Evolutionary conservation across 192 early-diverging fungal species (phyloP).

Genomic region (Backusella parvicylindrica): DNA sequence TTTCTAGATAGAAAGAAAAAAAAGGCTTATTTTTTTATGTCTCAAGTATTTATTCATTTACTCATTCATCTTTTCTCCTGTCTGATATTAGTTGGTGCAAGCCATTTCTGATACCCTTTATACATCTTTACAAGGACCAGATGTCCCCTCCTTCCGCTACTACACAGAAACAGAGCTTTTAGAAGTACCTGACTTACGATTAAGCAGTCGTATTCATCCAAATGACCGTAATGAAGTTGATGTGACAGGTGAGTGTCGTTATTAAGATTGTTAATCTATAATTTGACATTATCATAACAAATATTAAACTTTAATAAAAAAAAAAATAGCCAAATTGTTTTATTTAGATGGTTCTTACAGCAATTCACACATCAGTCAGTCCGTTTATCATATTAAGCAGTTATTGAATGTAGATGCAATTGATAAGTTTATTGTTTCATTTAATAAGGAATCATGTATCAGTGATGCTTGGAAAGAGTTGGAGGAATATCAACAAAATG

Average conservation of each 20-base stretch:
- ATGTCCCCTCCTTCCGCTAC: slow-evolving; percentile 38
- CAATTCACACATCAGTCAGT: slow-evolving; percentile 8
- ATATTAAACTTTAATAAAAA: slow-evolving; percentile 18
- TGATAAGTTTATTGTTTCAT: slow-evolving; percentile 31
- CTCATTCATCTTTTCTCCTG: no score
- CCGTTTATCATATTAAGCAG: slow-evolving; percentile 21
- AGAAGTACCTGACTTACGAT: slow-evolving; percentile 39
- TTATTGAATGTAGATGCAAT: slow-evolving; percentile 27
- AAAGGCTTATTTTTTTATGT: no score
- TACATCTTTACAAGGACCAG: slow-evolving; percentile 30
- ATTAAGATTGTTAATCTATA: background rate
- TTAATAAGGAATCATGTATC: slow-evolving; percentile 11
- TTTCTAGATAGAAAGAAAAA: background rate
- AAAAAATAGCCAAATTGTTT: slow-evolving; percentile 34
- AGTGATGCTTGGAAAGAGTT: slow-evolving; percentile 34
- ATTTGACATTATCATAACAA: slow-evolving; percentile 2
- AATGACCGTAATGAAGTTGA: slow-evolving; percentile 30
- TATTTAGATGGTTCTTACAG: slow-evolving; percentile 4
- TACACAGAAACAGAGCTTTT: slow-evolving; percentile 35
- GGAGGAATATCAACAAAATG: slow-evolving; percentile 29
- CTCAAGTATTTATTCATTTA: no score
- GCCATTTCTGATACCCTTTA: slow-evolving; percentile 46
- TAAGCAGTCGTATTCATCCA: slow-evolving; percentile 35
- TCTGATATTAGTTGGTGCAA: slow-evolving; percentile 45
- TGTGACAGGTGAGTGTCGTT: slow-evolving; percentile 24